A percentile compares a stretch with the other conserved stretches of the same genome.
These are phyloP conservation scores for Beauveria pseudobassiana DNA, from an alignment of 2,329 filamentous ascomycete genomes.

Conservation along the genomic window DNA sequence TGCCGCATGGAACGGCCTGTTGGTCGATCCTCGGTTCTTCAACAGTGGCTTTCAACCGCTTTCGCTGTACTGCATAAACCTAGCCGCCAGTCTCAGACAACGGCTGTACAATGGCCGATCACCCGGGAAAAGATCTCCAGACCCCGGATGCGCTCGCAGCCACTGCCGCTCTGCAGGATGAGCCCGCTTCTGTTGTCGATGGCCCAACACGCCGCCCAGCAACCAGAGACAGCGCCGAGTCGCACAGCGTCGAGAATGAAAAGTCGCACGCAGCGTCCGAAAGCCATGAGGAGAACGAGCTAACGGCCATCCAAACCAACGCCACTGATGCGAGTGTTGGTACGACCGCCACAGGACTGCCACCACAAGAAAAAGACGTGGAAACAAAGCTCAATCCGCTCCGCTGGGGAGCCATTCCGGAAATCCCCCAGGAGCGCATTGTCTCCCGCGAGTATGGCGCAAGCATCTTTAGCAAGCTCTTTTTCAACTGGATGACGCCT, in stretches of 20 bases:
- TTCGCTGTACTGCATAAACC: neutral
- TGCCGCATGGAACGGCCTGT: neutral
- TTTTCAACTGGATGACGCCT: constrained; percentile 86
- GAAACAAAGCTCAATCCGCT: constrained; percentile 56
- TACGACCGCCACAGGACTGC: constrained; percentile 28
- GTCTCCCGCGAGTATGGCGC: constrained; percentile 66
- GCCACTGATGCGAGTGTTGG: constrained; percentile 46
- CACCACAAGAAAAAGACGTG: constrained; percentile 41
- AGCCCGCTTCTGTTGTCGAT: neutral
- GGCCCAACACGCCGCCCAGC: neutral
- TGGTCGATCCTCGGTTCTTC: neutral
- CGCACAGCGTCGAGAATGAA: neutral
- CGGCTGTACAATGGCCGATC: neutral
- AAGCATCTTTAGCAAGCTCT: constrained; percentile 64
- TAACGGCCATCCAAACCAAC: constrained; percentile 37
- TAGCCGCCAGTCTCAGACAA: neutral
- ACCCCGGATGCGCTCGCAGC: constrained; percentile 3
- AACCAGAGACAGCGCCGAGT: constrained; percentile 4
- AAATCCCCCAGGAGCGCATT: constrained; percentile 44
- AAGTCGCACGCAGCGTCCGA: constrained; percentile 11
- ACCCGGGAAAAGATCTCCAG: neutral
- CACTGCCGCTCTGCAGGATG: neutral
- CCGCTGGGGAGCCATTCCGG: constrained; percentile 49
- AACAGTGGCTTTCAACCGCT: neutral
- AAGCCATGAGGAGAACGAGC: constrained; percentile 13